Conservation (phyloP, 129 eudicot species). For the Mikania micrantha region DNA sequence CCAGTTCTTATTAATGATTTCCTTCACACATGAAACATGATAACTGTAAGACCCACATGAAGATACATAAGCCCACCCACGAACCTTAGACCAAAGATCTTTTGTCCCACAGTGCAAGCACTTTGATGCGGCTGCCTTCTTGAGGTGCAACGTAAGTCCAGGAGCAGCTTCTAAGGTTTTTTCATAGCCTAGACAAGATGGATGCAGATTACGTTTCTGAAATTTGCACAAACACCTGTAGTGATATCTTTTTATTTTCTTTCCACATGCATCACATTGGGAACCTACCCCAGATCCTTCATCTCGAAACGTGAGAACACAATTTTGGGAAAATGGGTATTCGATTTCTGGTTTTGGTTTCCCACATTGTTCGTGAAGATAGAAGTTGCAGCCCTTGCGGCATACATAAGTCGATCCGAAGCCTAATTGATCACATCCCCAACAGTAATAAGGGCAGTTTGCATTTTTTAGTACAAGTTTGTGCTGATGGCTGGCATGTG, state of each 20-base stretch:
- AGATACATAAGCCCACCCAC: slow-evolving; percentile 28
- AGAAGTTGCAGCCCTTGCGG: slow-evolving; percentile 20
- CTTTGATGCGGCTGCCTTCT: slow-evolving; percentile 2
- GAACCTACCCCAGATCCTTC: slow-evolving; percentile 5
- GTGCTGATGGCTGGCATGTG: slow-evolving; percentile 13
- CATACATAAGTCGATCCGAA: slow-evolving; percentile 13
- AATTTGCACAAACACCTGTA: slow-evolving; percentile 14
- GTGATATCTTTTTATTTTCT: slow-evolving; percentile 13
- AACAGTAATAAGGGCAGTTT: slow-evolving; percentile 13
- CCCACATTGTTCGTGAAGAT: slow-evolving; percentile 13
- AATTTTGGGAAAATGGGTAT: slow-evolving; percentile 13
- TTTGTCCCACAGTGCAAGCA: slow-evolving; percentile 24
- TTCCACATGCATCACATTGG: slow-evolving; percentile 21
- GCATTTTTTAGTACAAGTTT: not conserved
- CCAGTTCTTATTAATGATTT: slow-evolving; percentile 15
- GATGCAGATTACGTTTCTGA: slow-evolving; percentile 17
- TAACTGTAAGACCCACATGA: slow-evolving; percentile 17
- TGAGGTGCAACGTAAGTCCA: slow-evolving; percentile 9
- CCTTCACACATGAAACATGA: slow-evolving; percentile 23
- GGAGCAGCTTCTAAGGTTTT: not conserved
- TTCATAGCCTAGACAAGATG: slow-evolving; percentile 2
- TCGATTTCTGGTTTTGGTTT: not conserved
- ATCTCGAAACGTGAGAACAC: not conserved
- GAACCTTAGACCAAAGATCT: slow-evolving; percentile 9
- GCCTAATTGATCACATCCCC: slow-evolving; percentile 26